A percentile compares a stretch with the other conserved stretches of the same genome.
phyloP scores from a whole-genome alignment of 257 asterid genomes.

The Fraxinus excelsior region DNA sequence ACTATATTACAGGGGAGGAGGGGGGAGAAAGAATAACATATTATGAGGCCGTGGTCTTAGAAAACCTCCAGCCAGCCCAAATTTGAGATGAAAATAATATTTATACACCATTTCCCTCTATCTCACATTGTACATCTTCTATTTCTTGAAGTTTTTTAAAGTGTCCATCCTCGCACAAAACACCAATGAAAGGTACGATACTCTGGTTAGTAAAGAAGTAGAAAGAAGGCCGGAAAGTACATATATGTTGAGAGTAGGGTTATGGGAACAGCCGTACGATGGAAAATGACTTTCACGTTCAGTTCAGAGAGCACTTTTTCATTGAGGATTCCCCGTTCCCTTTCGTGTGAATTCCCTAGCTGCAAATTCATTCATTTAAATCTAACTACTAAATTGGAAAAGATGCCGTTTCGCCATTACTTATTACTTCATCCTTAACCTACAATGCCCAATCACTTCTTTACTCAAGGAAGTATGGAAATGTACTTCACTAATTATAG shows the following conservation, averaged over 20 bases:
- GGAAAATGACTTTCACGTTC: not conserved
- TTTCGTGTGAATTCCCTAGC: not conserved
- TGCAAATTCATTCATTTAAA: too few relatives aligned
- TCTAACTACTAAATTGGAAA: not conserved
- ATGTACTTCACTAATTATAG: not conserved
- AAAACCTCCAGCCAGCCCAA: not conserved
- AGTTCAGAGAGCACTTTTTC: slow-evolving; percentile 11
- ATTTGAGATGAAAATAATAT: too few relatives aligned
- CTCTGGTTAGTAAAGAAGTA: too few relatives aligned
- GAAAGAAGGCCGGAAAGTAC: not conserved
- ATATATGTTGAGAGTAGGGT: not conserved
- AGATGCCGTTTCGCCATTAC: not conserved
- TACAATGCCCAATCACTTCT: not conserved
- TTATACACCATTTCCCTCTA: too few relatives aligned
- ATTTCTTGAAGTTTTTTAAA: too few relatives aligned
- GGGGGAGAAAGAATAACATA: not conserved
- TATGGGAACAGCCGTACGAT: not conserved
- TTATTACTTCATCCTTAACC: slow-evolving; percentile 11
- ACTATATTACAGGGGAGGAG: not conserved
- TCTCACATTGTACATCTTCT: too few relatives aligned
- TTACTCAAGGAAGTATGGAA: not conserved
- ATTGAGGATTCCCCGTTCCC: not conserved
- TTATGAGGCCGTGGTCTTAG: not conserved
- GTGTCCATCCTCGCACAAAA: too few relatives aligned
- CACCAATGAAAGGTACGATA: too few relatives aligned